A percentile compares a stretch with the other conserved stretches of the same genome.
Conservation (phyloP, 2,329 filamentous ascomycete species). For the Aspergillus neoniger region DNA sequence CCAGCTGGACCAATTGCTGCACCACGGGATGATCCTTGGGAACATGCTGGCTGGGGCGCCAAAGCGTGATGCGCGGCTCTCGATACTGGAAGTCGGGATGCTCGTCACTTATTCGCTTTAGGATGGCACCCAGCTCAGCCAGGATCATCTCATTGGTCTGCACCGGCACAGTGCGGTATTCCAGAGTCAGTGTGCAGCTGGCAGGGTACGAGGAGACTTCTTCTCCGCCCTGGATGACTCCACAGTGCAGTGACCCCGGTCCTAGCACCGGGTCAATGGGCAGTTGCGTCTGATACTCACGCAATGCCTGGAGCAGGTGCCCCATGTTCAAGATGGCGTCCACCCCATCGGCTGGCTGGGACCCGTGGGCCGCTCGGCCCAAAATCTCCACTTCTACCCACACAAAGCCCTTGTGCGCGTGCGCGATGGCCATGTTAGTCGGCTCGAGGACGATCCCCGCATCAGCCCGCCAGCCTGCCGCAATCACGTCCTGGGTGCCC, state of each 20-base stretch:
- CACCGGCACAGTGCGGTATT: conserved; percentile 52
- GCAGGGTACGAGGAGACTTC: conserved; percentile 56
- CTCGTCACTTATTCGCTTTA: conserved; percentile 35
- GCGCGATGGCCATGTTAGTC: conserved; percentile 45
- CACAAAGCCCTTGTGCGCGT: conserved; percentile 54
- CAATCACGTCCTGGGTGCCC: conserved; percentile 54
- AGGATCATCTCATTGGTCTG: conserved; percentile 45
- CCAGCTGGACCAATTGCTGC: conserved; percentile 32
- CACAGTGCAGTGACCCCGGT: conserved; percentile 50
- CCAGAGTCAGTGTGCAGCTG: conserved; percentile 51
- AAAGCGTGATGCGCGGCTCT: conserved; percentile 43
- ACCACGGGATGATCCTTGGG: conserved; percentile 46
- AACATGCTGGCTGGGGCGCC: conserved; percentile 48
- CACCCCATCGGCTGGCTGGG: conserved; percentile 45
- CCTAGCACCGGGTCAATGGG: conserved; percentile 39
- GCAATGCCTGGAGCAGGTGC: conserved; percentile 50
- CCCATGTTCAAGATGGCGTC: conserved; percentile 55
- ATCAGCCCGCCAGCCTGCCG: conserved; percentile 57
- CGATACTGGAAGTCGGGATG: conserved; percentile 45
- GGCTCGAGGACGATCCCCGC: conserved; percentile 55
- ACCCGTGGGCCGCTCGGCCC: conserved; percentile 41
- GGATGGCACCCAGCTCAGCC: conserved; percentile 40
- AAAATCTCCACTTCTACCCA: conserved; percentile 39
- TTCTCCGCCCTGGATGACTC: conserved; percentile 53
- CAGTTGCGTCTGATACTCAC: conserved; percentile 45